A percentile compares a stretch with the other conserved stretches of the same genome.
phyloP scores from a whole-genome alignment of 352 stramenopile species.

The Globisporangium recalcitrans region DNA sequence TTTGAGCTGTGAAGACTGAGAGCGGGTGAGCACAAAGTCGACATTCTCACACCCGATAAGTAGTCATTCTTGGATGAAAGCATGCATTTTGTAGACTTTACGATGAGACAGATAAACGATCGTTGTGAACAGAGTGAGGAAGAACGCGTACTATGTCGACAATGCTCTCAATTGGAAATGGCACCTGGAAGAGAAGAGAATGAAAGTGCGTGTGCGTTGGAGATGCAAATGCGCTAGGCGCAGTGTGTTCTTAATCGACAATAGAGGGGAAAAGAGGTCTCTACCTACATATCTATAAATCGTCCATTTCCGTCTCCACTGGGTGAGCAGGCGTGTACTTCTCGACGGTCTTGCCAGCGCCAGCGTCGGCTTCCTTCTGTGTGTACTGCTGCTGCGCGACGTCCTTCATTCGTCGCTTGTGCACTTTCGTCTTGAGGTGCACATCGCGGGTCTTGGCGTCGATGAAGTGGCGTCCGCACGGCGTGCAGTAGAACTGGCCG shows the following conservation, averaged over 20 bases:
- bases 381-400: conserved; percentile 88
- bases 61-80: neutral
- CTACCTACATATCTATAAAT: conserved; percentile 35
- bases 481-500: conserved; percentile 86
- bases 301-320: conserved; percentile 45
- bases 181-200: no score
- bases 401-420: conserved; percentile 86
- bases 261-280: neutral
- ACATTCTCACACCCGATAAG: neutral
- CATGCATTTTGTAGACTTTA: neutral
- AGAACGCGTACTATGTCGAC: neutral
- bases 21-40: neutral
- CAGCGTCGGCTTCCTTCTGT: conserved; percentile 76
- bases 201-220: neutral
- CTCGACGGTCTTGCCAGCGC: conserved; percentile 66
- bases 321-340: conserved; percentile 61
- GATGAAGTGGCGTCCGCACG: conserved; percentile 83
- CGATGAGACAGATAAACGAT: neutral
- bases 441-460: conserved; percentile 72
- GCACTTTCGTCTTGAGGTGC: conserved; percentile 80
- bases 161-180: neutral
- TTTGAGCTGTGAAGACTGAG: no score
- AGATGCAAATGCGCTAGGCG: neutral
- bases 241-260: neutral
- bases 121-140: neutral